phyloP scores from a whole-genome alignment of 2,329 filamentous ascomycete genomes.

The Botrytis hyacinthi region DNA sequence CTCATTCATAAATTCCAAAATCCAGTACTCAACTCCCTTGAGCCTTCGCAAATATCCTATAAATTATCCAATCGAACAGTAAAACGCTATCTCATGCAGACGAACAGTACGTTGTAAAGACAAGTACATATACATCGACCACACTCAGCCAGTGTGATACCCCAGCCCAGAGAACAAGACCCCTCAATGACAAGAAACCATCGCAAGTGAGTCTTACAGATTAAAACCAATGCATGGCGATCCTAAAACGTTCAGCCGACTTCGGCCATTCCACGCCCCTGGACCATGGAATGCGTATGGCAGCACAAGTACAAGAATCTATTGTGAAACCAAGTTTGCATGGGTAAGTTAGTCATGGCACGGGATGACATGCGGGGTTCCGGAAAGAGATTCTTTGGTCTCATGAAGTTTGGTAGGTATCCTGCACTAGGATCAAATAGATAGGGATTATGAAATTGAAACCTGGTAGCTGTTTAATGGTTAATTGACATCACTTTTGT shows the following conservation, averaged over 20 bases:
- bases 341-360: not conserved
- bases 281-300: constrained; percentile 1
- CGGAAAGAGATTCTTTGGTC: not conserved
- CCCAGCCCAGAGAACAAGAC: not conserved
- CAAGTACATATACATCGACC: not conserved
- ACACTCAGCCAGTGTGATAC: not conserved
- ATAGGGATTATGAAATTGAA: not conserved
- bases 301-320: not conserved
- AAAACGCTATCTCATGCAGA: not conserved
- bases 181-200: too few species aligned
- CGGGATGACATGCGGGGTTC: not conserved
- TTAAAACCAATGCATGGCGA: not conserved
- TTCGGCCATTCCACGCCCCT: constrained; percentile 2
- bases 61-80: not conserved
- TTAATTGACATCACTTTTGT: not conserved
- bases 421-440: not conserved
- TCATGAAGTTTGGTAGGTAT: not conserved
- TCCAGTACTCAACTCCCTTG: too few species aligned
- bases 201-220: not conserved
- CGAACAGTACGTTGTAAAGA: too few species aligned
- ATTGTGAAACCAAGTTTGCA: not conserved
- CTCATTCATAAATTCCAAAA: not conserved
- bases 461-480: not conserved
- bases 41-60: not conserved
- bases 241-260: not conserved